Conservation (phyloP, 2,329 filamentous ascomycete genomes). For the Paramyrothecium sp. region DNA sequence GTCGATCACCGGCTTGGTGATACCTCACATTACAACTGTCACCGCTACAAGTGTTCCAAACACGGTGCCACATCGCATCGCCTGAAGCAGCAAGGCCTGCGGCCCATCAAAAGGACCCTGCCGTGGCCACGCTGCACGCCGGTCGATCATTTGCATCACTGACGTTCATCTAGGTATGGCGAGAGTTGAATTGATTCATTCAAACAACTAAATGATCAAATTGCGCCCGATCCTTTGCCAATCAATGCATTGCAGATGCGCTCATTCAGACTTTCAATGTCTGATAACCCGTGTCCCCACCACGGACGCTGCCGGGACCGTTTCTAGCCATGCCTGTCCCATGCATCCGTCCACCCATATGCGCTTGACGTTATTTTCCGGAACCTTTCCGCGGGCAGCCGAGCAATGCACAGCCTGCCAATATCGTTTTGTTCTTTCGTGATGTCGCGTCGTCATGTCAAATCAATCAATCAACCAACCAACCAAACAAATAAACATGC, state of each 20-base stretch:
- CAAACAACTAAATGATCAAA: not conserved
- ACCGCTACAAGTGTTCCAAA: no score
- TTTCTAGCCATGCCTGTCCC: not conserved
- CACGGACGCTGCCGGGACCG: not conserved
- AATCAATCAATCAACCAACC: not conserved
- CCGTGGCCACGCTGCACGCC: no score
- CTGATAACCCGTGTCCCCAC: not conserved
- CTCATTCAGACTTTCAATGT: not conserved
- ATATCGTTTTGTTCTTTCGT: not conserved
- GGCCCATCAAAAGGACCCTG: no score
- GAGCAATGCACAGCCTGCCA: not conserved
- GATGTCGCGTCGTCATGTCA: not conserved
- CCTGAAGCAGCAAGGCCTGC: no score
- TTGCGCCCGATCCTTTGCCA: not conserved
- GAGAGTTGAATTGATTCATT: not conserved
- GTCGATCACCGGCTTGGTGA: no score
- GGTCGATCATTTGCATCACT: no score
- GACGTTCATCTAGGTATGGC: no score
- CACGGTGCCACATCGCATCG: no score
- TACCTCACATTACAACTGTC: no score
- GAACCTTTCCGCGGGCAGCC: not conserved
- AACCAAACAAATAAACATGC: not conserved
- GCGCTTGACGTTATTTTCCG: no score
- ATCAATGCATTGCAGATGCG: not conserved
- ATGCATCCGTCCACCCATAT: not conserved